These are phyloP conservation scores for Luffa aegyptiaca DNA, from an alignment of 306 rosid genomes.

Conservation along the genomic window DNA sequence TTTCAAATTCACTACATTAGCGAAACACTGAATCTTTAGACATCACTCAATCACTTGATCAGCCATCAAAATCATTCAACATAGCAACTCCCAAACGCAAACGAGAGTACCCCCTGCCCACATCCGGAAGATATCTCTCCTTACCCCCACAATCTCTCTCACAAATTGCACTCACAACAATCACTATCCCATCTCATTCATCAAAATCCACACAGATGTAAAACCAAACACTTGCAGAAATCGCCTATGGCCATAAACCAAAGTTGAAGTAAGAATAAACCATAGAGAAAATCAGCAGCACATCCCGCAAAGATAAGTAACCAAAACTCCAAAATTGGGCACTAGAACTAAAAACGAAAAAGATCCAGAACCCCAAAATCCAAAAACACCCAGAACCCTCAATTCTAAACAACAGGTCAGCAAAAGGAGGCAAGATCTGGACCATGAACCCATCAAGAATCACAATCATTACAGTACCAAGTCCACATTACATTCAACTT, in stretches of 20 bases:
- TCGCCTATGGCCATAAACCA: neutral
- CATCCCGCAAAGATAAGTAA: neutral
- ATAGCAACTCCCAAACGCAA: neutral
- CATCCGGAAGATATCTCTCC: neutral
- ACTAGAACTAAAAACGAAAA: neutral
- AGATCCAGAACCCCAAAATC: neutral
- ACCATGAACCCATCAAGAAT: neutral
- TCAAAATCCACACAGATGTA: neutral
- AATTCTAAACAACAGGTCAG: neutral
- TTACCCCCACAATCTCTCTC: neutral
- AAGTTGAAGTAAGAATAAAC: neutral
- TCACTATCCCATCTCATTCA: neutral
- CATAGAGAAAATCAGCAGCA: neutral
- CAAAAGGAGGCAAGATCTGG: slow-evolving; percentile 2
- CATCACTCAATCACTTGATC: neutral
- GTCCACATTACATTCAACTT: neutral
- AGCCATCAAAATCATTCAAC: neutral
- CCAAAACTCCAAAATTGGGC: neutral
- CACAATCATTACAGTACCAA: neutral
- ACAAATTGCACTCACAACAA: neutral
- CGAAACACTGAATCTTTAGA: neutral
- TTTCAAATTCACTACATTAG: neutral
- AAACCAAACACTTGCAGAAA: neutral
- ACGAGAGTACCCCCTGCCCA: neutral
- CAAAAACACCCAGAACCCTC: neutral